Evolutionary conservation across 768 basidiomycete species (phyloP).

Genomic region (Rhodosporidiobolus odoratus): DNA sequence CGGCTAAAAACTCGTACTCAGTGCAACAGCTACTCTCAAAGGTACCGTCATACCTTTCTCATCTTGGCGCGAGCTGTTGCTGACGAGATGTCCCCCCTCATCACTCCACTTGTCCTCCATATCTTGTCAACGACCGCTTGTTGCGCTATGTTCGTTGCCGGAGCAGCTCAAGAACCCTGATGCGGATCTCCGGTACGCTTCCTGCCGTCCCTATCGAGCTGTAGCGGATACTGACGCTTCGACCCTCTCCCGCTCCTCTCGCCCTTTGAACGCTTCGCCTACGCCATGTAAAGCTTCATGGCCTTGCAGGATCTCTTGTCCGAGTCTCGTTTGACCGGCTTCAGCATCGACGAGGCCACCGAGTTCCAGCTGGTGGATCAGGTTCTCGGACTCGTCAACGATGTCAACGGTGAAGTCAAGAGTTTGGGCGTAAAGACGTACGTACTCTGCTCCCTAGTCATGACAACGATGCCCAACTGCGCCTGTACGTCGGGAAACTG

Average conservation of each 20-base stretch:
- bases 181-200: constrained; percentile 29
- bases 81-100: background rate
- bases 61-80: background rate
- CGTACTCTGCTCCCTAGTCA: too few species aligned
- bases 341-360: constrained; percentile 74
- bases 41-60: background rate
- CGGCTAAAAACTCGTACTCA: constrained; percentile 20
- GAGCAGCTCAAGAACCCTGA: constrained; percentile 39
- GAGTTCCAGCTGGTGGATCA: constrained; percentile 79
- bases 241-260: background rate
- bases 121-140: background rate
- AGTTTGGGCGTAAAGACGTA: constrained; percentile 95
- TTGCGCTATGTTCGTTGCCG: background rate
- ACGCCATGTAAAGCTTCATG: constrained; percentile 56
- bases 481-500: background rate
- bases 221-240: background rate
- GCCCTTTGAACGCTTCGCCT: background rate
- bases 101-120: background rate
- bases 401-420: constrained; percentile 97
- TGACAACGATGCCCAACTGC: background rate
- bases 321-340: constrained; percentile 68
- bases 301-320: constrained; percentile 88
- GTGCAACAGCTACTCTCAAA: constrained; percentile 23
- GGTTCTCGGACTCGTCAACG: constrained; percentile 79
- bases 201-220: background rate